Base-by-base conservation (phyloP, 148 eudicot genomes). In the Vaccinium vitisidaea region DNA sequence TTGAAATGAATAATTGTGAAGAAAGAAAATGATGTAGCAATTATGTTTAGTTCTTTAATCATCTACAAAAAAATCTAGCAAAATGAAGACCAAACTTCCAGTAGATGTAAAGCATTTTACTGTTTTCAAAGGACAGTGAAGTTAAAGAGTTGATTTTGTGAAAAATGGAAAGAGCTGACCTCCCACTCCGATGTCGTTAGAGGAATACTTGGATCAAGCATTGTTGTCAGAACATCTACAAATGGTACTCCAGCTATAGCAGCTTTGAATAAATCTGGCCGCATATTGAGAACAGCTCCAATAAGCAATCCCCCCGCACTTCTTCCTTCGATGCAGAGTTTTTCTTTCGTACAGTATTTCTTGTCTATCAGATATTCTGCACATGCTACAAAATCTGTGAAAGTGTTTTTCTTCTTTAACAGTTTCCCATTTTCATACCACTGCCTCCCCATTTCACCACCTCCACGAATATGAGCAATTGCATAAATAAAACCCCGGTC, bases 151-250 rank as follows among this genome's bases (percentile, higher is more conserved):
- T 21, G 50, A 67, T 43, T 54, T 55, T 50, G 73, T 70, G 7
- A 39, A 77, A 84, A 19, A 83, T 19, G 30, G 79, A 75, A 50
- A 84, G 53, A 75, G 81, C 83, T 86, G 49, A 96, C 99, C 96
- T 96, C 99, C 95, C 97, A 96, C 89, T 96, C 98, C 30, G 95
- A 80, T 76, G 99, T 94, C 39, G 99, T 96, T 77, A 96, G 90
- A 83, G 99, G 99, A 93, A 96, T 96, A 75, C 95, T 88, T 32
- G 99, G 98, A 86, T 96, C 98, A 80, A 96, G 99, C 99, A 94
- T 96, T 83, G 97, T 96, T 21, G 99, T 96, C 82, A 96, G 80
- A 87, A 91, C 98, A 88, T 93, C 99, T 71, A 96, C 95, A 84
- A 96, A 94, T 84, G 97, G 97, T 75, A 96, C 98, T 82, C 94